Evolutionary conservation across 441 rosid species (phyloP), one percentile per base, ranked within the genome.

Genomic region (Pelargonium myrrhifolium): DNA sequence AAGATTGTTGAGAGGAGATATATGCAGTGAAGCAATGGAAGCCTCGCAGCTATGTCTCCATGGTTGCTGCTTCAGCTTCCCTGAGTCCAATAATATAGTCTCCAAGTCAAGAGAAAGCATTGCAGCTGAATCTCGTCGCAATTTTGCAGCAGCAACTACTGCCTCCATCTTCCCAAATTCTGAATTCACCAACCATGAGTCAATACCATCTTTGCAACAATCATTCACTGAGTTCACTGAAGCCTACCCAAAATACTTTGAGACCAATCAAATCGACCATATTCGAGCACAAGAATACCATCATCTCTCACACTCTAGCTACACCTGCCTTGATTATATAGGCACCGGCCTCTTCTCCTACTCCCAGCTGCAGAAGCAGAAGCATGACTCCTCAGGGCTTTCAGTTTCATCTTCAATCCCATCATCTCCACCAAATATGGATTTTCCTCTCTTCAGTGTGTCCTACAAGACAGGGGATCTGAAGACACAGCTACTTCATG

Each of bases 291-390:
- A 77, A 56, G 92, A 90, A 15, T 93, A 89, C 68, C 76, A 74
- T 39, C 89, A 93, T 80, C 89, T 93, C 63, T 82, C 86, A 1
- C 65, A 72, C 35, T 74, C 90, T 64, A 82, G 82, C 67, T 79
- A 79, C 78, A 85, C 91, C 63, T 93, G 96, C 74, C 93, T 93
- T 71, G 98, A 93, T 78, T 93, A 93, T 76, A 86, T 90, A 0
- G 98, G 98, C 39, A 81, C 84, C 11, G 98, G 98, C 66, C 85
- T 93, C 14, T 90, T 87, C 79, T 90, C 96, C 55, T 78, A 83
- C 76, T 74, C 93, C 35, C 98, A 93, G 77, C 69, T 85, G 28
- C 87, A 80, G 43, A 77, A 75, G 55, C 63, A 53, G 21, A 21
- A 53, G 59, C 84, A 71, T 20, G 90, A 83, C 55, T 72, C 80